Conservation (phyloP, 345 rosid species). For the Pistacia atlantica region DNA sequence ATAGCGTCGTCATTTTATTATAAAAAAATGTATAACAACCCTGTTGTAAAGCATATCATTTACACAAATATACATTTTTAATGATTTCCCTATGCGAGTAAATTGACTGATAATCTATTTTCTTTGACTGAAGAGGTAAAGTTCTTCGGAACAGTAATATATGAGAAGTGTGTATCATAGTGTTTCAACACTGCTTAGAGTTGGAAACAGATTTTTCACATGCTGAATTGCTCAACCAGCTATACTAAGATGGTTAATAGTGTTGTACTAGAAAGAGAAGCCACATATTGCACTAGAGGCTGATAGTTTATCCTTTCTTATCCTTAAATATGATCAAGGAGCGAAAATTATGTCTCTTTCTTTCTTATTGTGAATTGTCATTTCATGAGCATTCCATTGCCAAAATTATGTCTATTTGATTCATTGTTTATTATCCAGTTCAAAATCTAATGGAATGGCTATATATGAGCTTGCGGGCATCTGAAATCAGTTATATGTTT, state of each 20-base stretch:
- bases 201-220: not conserved
- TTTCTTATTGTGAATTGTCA: not conserved
- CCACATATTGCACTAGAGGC: not conserved
- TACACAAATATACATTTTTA: not conserved
- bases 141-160: not conserved
- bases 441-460: not conserved
- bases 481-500: not conserved
- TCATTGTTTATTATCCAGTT: not conserved
- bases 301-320: not conserved
- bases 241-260: not conserved
- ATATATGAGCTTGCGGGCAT: not conserved
- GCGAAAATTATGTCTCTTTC: not conserved
- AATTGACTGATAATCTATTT: not conserved
- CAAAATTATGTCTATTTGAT: no score
- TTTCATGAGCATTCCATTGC: not conserved
- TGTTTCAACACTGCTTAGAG: not conserved
- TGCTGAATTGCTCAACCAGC: not conserved
- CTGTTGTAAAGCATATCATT: no score
- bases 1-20: not conserved
- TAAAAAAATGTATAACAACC: not conserved
- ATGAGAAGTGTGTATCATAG: not conserved
- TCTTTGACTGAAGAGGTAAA: not conserved
- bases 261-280: not conserved
- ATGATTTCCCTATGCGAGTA: not conserved
- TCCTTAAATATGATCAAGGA: not conserved